Percentiles rank a stretch among this genome's conserved stretches.
These are phyloP conservation scores for Pseudocercospora vitis DNA, from an alignment of 2,329 filamentous ascomycete species.

Conservation along the genomic window DNA sequence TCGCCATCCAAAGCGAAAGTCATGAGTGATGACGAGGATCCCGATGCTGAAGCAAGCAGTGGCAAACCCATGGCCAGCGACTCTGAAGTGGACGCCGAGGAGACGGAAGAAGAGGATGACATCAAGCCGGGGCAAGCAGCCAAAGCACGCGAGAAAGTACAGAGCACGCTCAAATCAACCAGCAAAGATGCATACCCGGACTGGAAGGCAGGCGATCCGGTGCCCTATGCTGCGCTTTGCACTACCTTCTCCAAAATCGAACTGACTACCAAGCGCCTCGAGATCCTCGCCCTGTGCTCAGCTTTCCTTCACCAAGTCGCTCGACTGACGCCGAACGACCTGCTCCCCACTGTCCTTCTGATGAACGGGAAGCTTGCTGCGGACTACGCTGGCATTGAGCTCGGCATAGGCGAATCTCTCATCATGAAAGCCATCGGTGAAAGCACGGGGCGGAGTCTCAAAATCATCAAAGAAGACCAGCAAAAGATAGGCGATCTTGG, in stretches of 20 bases:
- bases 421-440: constrained; percentile 99
- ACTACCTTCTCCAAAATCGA: constrained; percentile 93
- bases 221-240: constrained; percentile 92
- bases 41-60: constrained; percentile 10
- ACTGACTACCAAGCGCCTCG: constrained; percentile 85
- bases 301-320: constrained; percentile 93
- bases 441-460: constrained; percentile 81
- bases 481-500: constrained; percentile 95
- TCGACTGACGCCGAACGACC: constrained; percentile 80
- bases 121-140: constrained; percentile 70
- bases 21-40: neutral
- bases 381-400: constrained; percentile 92
- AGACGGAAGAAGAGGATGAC: constrained; percentile 55
- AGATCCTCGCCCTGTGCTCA: constrained; percentile 86
- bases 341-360: constrained; percentile 82
- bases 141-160: constrained; percentile 77
- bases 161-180: constrained; percentile 68
- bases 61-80: constrained; percentile 31
- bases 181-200: constrained; percentile 86
- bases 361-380: constrained; percentile 99
- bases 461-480: constrained; percentile 91
- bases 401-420: constrained; percentile 96
- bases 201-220: constrained; percentile 84
- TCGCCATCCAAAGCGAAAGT: constrained; percentile 2
- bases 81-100: constrained; percentile 50